Conservation (phyloP, 306 rosid species). For the Abrus pulchellus region DNA sequence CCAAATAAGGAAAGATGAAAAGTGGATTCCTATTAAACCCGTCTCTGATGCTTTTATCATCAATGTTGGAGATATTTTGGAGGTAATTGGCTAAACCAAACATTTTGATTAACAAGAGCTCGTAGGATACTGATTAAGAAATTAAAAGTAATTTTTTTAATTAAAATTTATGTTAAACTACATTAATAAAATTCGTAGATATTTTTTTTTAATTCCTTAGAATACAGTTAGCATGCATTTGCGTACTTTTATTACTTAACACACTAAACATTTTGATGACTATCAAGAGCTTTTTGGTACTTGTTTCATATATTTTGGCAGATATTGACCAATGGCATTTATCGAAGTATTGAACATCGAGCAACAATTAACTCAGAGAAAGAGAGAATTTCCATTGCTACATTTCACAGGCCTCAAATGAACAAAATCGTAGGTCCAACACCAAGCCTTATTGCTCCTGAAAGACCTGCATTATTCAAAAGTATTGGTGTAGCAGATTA, state of each 20-base stretch:
- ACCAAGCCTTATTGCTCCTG: conserved; percentile 26
- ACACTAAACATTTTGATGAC: background rate
- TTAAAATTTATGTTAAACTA: no score
- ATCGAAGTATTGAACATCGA: conserved; percentile 41
- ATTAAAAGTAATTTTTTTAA: no score
- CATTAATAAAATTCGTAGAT: no score
- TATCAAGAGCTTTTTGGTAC: background rate
- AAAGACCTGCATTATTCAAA: conserved; percentile 36
- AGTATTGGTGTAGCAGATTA: conserved; percentile 32
- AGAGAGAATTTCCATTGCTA: conserved; percentile 47
- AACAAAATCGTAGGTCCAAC: conserved; percentile 38
- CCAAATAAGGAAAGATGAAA: conserved; percentile 53
- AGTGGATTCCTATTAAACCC: conserved; percentile 48
- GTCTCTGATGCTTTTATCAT: conserved; percentile 50
- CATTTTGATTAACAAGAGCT: no score
- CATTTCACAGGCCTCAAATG: conserved; percentile 33
- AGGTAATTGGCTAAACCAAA: conserved; percentile 19
- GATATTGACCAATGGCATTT: conserved; percentile 47
- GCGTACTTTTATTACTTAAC: no score
- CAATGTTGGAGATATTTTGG: conserved; percentile 52
- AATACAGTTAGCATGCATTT: background rate
- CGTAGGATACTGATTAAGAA: no score
- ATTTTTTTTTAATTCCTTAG: background rate
- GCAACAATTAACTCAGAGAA: conserved; percentile 36
- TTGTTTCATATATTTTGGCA: background rate